A percentile compares a stretch with the other conserved stretches of the same genome.
Conservation (phyloP, 208 protist species). For the Phytomonas sp. region DNA sequence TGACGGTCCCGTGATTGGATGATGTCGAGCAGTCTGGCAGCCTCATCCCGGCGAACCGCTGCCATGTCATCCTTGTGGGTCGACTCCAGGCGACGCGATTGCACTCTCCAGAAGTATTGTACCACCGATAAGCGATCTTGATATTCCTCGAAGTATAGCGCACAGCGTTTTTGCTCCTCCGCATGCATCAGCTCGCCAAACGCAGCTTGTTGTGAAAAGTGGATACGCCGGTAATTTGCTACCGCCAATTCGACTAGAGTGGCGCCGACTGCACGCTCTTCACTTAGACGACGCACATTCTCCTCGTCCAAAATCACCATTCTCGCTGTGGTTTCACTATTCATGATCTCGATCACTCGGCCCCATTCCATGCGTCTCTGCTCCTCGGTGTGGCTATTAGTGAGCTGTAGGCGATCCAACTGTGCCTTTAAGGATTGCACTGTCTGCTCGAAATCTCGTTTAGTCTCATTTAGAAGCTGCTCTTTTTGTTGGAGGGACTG, state of each 20-base stretch:
- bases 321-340: background rate
- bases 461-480: background rate
- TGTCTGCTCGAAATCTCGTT: background rate
- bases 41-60: background rate
- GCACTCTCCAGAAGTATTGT: background rate
- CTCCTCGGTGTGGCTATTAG: background rate
- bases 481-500: background rate
- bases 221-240: background rate
- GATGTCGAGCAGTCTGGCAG: background rate
- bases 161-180: background rate
- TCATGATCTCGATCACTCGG: background rate
- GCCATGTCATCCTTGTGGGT: background rate
- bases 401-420: background rate
- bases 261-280: background rate
- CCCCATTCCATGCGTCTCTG: background rate
- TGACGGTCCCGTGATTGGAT: background rate
- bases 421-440: background rate
- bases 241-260: background rate
- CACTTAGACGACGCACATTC: background rate
- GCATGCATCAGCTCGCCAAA: background rate
- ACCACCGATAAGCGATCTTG: background rate
- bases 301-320: background rate
- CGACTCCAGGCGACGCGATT: background rate
- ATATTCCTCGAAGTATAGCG: background rate
- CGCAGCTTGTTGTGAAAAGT: background rate